Evolutionary conservation across 371 early-diverging fungal species (phyloP).

Genomic region (Mucor ambiguus): DNA sequence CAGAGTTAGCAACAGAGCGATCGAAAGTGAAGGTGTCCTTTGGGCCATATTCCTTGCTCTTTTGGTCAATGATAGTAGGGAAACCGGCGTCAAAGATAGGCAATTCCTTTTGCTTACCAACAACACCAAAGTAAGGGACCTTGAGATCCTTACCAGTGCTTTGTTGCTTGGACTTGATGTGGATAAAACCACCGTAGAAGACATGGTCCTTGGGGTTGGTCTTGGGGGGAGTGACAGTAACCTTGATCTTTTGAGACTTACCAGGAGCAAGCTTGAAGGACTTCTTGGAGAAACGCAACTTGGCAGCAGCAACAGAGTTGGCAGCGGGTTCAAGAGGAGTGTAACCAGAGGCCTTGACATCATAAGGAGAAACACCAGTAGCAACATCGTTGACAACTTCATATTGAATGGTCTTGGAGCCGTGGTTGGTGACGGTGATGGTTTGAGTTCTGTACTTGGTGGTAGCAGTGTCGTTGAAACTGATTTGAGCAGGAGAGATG

Average conservation of each 20-base stretch:
- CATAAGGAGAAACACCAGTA: conserved; percentile 45
- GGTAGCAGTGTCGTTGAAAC: conserved; percentile 67
- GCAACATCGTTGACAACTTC: conserved; percentile 41
- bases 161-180: conserved; percentile 23
- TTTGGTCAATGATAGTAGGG: conserved; percentile 20
- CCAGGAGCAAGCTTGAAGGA: conserved; percentile 46
- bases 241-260: conserved; percentile 38
- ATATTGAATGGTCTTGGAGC: conserved; percentile 53
- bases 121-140: conserved; percentile 61
- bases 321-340: conserved; percentile 32
- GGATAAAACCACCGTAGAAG: conserved; percentile 42
- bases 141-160: conserved; percentile 29
- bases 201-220: conserved; percentile 36
- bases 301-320: conserved; percentile 32
- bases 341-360: conserved; percentile 27
- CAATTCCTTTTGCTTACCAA: conserved; percentile 46
- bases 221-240: conserved; percentile 52
- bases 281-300: conserved; percentile 36
- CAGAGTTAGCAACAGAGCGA: conserved; percentile 17
- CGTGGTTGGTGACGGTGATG: conserved; percentile 62
- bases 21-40: conserved; percentile 29
- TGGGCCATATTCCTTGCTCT: conserved; percentile 14
- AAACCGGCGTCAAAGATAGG: conserved; percentile 29
- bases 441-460: conserved; percentile 37
- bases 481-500: conserved; percentile 63